These are phyloP conservation scores for Debaryomyces sp. DNA, from an alignment of 1,139 yeast species.

Conservation along the genomic window DNA sequence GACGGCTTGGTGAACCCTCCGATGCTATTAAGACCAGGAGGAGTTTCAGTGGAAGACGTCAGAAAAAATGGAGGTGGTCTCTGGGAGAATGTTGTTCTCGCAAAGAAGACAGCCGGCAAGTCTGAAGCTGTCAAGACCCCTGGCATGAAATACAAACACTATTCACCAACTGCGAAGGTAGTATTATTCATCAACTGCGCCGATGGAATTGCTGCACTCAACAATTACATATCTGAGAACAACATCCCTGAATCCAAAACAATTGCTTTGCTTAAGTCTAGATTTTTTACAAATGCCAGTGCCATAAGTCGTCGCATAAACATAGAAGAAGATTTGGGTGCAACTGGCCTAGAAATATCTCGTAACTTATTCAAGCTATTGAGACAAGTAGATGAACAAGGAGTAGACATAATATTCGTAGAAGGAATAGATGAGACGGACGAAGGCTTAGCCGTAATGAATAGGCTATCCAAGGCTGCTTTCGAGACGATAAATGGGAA, in stretches of 20 bases:
- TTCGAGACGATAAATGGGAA: conserved; percentile 40
- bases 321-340: conserved; percentile 55
- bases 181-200: conserved; percentile 61
- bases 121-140: conserved; percentile 86
- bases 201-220: conserved; percentile 40
- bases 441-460: conserved; percentile 95
- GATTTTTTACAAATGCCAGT: conserved; percentile 29
- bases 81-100: conserved; percentile 69
- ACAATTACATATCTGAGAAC: conserved; percentile 26
- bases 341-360: conserved; percentile 64
- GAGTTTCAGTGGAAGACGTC: conserved; percentile 80
- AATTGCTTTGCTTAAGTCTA: conserved; percentile 54
- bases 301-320: conserved; percentile 26
- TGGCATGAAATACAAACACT: conserved; percentile 96
- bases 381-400: conserved; percentile 69
- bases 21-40: conserved; percentile 90
- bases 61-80: conserved; percentile 57
- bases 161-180: conserved; percentile 88
- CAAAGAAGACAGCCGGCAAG: conserved; percentile 64
- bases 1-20: conserved; percentile 90
- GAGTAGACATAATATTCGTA: conserved; percentile 67
- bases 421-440: conserved; percentile 70
- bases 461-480: conserved; percentile 87
- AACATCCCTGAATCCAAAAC: conserved; percentile 18
- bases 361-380: conserved; percentile 70